Evolutionary conservation across 1,284 basidiomycete species (phyloP), one percentile per base, ranked within the genome.

Genomic region (Cerrena zonata): DNA sequence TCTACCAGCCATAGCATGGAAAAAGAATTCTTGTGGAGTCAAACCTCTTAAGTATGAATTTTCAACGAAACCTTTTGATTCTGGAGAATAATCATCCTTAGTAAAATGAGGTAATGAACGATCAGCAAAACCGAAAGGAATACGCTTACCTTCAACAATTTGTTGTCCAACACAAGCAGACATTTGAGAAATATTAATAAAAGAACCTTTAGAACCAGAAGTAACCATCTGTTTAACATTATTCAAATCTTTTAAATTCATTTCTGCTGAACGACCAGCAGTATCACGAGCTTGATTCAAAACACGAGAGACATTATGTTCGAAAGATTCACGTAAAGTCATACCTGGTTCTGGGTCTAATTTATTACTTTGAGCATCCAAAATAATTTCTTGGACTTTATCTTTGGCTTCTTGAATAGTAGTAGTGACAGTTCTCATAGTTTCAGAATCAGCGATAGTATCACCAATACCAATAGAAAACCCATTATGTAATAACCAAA

Each of bases 151-250:
- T 71, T 99, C 96, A 54, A 99, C 95, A 58, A 87, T 90, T 72
- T 99, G 96, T 69, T 99, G 96, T 27, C 96, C 96, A 47, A 99
- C 96, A 77, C 94, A 95, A 53, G 95, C 94, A 7, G 94, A 97
- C 96, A 99, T 99, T 72, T 99, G 96, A 19, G 96, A 99, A 65
- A 99, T 98, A 73, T 99, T 99, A 80, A 99, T 99, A 77, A 93
- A 94, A 0, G 91, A 94, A 72, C 94, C 94, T 73, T 99, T 99
- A 25, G 96, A 96, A 40, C 96, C 95, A 12, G 96, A 94, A 10
- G 95, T 92, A 61, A 99, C 95, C 96, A 99, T 99, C 80, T 99
- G 95, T 79, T 99, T 99, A 76, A 99, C 95, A 62, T 98, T 98
- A 78, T 99, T 99, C 73, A 95, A 94, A 67, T 93, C 91, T 75